Evolutionary conservation across 257 asterid species (phyloP).

Genomic region (Craterostigma plantagineum): DNA sequence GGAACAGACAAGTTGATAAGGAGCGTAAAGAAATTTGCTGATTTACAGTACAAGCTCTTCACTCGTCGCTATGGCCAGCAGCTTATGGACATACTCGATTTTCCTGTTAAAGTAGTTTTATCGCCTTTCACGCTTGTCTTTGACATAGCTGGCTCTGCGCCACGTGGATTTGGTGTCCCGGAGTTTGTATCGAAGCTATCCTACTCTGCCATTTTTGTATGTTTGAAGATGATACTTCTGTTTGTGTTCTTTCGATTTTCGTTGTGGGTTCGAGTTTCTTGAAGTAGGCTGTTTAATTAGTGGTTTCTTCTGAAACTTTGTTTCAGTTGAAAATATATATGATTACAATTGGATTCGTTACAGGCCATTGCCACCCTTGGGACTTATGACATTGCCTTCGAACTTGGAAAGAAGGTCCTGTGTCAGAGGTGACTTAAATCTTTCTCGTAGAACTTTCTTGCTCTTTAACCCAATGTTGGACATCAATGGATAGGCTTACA

Average conservation of each 20-base stretch:
- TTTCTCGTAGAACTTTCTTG: constrained; percentile 1
- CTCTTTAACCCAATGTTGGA: constrained; percentile 5
- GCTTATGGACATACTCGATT: constrained; percentile 48
- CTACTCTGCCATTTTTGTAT: constrained; percentile 76
- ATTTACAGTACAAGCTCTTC: constrained; percentile 38
- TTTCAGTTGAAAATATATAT: too few relatives aligned
- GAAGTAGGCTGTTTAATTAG: too few relatives aligned
- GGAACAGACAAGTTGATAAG: constrained; percentile 21
- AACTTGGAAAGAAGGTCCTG: constrained; percentile 75
- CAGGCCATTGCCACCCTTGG: constrained; percentile 86
- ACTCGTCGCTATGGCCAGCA: constrained; percentile 49
- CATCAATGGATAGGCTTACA: too few relatives aligned
- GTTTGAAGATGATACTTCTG: constrained; percentile 4
- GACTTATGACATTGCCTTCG: constrained; percentile 74
- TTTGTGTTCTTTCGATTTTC: constrained; percentile 1
- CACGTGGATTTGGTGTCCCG: constrained; percentile 95
- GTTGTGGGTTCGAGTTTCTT: neutral
- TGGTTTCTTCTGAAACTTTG: too few relatives aligned
- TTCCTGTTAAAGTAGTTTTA: constrained; percentile 62
- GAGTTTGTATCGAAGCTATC: constrained; percentile 77
- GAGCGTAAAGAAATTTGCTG: constrained; percentile 25
- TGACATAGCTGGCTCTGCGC: constrained; percentile 96
- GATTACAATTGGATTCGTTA: too few relatives aligned
- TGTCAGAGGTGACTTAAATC: constrained; percentile 53
- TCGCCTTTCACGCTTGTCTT: constrained; percentile 71